Evolutionary conservation across 2,329 filamentous ascomycete species (phyloP).

Genomic region (Fusarium verrucosum): DNA sequence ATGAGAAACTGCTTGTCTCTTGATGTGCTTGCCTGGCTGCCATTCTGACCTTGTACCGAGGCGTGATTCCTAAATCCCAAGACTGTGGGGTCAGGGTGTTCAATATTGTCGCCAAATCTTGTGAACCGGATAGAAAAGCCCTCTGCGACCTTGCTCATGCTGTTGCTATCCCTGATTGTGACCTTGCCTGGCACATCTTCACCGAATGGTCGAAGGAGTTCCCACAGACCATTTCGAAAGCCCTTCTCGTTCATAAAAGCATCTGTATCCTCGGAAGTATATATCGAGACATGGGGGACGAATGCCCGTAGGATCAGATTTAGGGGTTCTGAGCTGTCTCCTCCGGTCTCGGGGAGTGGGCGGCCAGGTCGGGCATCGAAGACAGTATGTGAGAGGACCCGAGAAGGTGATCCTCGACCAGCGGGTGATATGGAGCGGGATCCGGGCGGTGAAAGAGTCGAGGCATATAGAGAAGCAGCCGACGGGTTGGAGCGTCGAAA

Average conservation of each 20-base stretch:
- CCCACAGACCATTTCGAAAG: constrained; percentile 81
- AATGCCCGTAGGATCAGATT: constrained; percentile 83
- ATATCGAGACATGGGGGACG: constrained; percentile 87
- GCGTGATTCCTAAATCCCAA: constrained; percentile 42
- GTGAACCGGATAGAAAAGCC: constrained; percentile 92
- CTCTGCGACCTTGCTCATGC: constrained; percentile 82
- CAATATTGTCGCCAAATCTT: constrained; percentile 69
- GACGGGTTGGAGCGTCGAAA: constrained; percentile 65
- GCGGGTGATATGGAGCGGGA: constrained; percentile 75
- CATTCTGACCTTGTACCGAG: constrained; percentile 52
- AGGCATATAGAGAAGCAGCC: constrained; percentile 70
- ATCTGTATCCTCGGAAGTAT: constrained; percentile 88
- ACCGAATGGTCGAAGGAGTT: constrained; percentile 89
- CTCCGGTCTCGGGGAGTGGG: constrained; percentile 55
- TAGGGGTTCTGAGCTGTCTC: constrained; percentile 63
- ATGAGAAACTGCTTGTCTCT: constrained; percentile 54
- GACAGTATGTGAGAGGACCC: constrained; percentile 66
- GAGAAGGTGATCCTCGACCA: constrained; percentile 66
- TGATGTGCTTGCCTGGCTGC: constrained; percentile 42
- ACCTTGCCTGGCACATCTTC: constrained; percentile 89
- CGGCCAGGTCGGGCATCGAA: constrained; percentile 59
- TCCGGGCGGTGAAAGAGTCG: constrained; percentile 72
- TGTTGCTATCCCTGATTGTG: constrained; percentile 88
- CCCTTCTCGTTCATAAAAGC: constrained; percentile 84
- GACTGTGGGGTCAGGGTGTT: constrained; percentile 57